Base-by-base conservation (phyloP, 495 filamentous ascomycete genomes). In the Penicillium canescens region DNA sequence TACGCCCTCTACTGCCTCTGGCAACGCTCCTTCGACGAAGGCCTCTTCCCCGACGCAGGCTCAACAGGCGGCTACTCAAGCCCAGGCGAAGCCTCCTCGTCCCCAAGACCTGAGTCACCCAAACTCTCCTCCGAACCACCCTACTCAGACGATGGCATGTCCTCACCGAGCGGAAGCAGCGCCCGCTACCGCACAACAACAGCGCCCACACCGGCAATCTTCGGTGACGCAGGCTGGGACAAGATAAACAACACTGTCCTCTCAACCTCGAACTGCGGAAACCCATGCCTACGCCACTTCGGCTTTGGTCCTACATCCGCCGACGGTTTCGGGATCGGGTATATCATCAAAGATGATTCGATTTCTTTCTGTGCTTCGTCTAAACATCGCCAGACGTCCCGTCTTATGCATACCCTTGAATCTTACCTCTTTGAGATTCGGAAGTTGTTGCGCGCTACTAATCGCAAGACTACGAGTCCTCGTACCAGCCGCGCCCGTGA, bases 181-280 rank as follows among this genome's bases (percentile, higher is more conserved):
- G 11, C 68, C 7, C 70, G 71, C 1, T 52, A 65, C 37, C 78
- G 65, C 46, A 59, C 56, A 57, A 60, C 61, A 2, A 26, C 57
- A 43, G 67, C 60, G 70, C 60, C 76, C 59, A 85, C 92, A 31
- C 92, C 92, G 1, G 74, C 85, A 38, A 80, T 97, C 59, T 98
- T 98, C 72, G 86, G 84, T 42, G 94, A 98, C 62, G 48, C 81
- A 0, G 94, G 91, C 39, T 98, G 92, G 91, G 93, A 97, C 71
- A 91, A 88, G 59, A 81, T 96, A 53, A 97, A 97, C 78, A 96
- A 83, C 57, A 97, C 94, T 13, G 90, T 98, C 60, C 76, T 98
- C 16, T 94, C 89, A 31, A 97, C 94, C 2, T 96, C 92, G n/a
- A 98, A 98, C 74, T 98, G 94, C 72, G 94, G 94, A 50, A 98